Base-by-base conservation (phyloP, 2,329 filamentous ascomycete species). In the Emericellopsis atlantica region DNA sequence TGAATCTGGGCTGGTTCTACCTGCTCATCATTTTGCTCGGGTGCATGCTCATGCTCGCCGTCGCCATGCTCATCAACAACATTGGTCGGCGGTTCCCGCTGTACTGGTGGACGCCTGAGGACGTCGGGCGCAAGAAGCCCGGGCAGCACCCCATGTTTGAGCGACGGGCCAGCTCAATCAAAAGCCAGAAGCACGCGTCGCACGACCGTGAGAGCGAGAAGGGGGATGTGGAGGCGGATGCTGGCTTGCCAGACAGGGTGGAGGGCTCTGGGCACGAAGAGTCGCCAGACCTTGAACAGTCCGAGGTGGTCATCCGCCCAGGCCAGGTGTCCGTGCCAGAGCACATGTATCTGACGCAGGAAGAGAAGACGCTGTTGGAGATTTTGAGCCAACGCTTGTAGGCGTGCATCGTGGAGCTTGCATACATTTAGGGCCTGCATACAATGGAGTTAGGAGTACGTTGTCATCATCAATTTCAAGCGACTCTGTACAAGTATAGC, bases 61-160 rank as follows among this genome's bases (percentile, higher is more conserved):
- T 74, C 2, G 81, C 81, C 0, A 59, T 84, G 39, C 24, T 84
- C 6, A 50, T 85, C 44, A 85, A 86, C 51, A 88, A 88, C 46
- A 60, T 85, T 3, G 74, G 81, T 52, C 65, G 79, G 8, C 65
- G 67, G 15, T 87, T 76, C 46, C 83, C 83, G 0, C 47, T 73
- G 2, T 86, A 84, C 54, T 88, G 82, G 82, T 85, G 76, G 76
- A 72, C 74, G 1, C 64, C 72, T 0, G 54, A 57, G 15, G 49
- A 60, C 6, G 32, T 60, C 40, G 36, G 32, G 12, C 18, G 22
- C 29, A 40, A 40, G 22, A 40, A 31, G 38, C 9, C 32, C 40
- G 34, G 21, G 32, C 26, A 37, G 26, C 37, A 41, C n/a, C 42
- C 12, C 29, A 32, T 32, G 14, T 26, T 40, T 22, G 18, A 31